Percentiles rank a stretch among this genome's conserved stretches.
Conservation (phyloP, 345 rosid genomes). For the Hevea brasiliensis region DNA sequence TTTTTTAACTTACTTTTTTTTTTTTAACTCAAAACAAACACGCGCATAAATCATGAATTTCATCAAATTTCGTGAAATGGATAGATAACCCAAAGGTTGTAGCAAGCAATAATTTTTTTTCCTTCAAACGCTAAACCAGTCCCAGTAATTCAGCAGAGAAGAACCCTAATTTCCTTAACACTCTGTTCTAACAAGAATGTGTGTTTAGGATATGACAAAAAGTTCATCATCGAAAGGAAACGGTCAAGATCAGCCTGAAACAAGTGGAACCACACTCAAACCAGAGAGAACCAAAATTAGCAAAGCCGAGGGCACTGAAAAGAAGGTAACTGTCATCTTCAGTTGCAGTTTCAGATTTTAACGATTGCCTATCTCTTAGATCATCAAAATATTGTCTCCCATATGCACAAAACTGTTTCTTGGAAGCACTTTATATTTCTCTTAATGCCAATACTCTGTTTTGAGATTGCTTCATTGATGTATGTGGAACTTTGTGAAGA, state of each 20-base stretch:
- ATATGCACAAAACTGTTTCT: slow-evolving; percentile 1
- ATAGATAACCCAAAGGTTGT: no score
- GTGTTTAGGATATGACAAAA: slow-evolving; percentile 25
- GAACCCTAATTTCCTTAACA: slow-evolving; percentile 17
- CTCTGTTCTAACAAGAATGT: neutral
- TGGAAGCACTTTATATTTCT: neutral
- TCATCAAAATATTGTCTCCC: slow-evolving; percentile 2
- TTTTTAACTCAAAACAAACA: no score
- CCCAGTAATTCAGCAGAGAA: neutral
- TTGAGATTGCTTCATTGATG: neutral
- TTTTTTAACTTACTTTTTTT: no score
- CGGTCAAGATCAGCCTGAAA: slow-evolving; percentile 44
- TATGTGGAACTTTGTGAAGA: neutral
- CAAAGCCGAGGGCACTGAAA: slow-evolving; percentile 53
- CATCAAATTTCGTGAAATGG: no score
- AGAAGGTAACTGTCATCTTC: slow-evolving; percentile 38
- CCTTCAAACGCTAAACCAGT: slow-evolving; percentile 1
- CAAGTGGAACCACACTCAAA: slow-evolving; percentile 35
- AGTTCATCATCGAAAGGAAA: slow-evolving; percentile 48
- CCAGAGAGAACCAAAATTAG: slow-evolving; percentile 47
- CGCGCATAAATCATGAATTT: no score
- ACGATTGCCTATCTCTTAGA: slow-evolving; percentile 1
- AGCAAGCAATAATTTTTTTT: neutral
- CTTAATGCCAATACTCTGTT: slow-evolving; percentile 9
- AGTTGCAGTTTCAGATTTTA: slow-evolving; percentile 24